Percentiles rank a stretch among this genome's conserved stretches.
Conservation (phyloP, 805 yeast species). For the Wickerhamomyces canadensis region DNA sequence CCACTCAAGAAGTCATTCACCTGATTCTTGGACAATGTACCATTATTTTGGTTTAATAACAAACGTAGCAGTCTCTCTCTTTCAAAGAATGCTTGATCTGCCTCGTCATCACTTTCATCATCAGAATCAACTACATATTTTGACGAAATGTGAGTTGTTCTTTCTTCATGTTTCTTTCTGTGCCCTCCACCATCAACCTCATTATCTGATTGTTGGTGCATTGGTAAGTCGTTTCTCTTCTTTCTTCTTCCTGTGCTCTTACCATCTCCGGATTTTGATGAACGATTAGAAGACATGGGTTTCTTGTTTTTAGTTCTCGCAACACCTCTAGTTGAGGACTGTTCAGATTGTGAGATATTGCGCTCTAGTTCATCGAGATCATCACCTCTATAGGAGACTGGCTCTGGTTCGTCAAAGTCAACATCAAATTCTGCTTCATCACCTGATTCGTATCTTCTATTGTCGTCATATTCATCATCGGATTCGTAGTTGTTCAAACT, state of each 20-base stretch:
- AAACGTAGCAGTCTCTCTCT: slow-evolving; percentile 47
- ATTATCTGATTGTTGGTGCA: slow-evolving; percentile 30
- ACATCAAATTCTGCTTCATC: slow-evolving; percentile 10
- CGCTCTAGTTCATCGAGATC: slow-evolving; percentile 17
- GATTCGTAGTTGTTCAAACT: not conserved
- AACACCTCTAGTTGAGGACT: too few relatives aligned
- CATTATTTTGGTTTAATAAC: slow-evolving; percentile 14
- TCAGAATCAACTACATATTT: slow-evolving; percentile 56
- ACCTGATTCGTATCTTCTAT: slow-evolving; percentile 19
- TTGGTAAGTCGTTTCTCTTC: slow-evolving; percentile 13
- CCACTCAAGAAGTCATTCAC: slow-evolving; percentile 9
- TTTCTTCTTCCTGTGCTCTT: slow-evolving; percentile 8
- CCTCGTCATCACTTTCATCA: slow-evolving; percentile 57
- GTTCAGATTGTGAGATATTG: too few relatives aligned
- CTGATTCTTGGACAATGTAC: slow-evolving; percentile 11
- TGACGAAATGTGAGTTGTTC: slow-evolving; percentile 35
- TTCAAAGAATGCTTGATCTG: slow-evolving; percentile 45
- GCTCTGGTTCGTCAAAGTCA: slow-evolving; percentile 28
- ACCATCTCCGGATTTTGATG: slow-evolving; percentile 4
- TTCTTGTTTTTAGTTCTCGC: slow-evolving; percentile 17
- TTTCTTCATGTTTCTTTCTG: not conserved
- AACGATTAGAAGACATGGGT: slow-evolving; percentile 2
- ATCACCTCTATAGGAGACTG: slow-evolving; percentile 9
- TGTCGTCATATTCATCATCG: slow-evolving; percentile 22
- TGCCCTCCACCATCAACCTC: slow-evolving; percentile 12